phyloP scores from a whole-genome alignment of 495 filamentous ascomycete species.

The Parachaetomium inaequale region DNA sequence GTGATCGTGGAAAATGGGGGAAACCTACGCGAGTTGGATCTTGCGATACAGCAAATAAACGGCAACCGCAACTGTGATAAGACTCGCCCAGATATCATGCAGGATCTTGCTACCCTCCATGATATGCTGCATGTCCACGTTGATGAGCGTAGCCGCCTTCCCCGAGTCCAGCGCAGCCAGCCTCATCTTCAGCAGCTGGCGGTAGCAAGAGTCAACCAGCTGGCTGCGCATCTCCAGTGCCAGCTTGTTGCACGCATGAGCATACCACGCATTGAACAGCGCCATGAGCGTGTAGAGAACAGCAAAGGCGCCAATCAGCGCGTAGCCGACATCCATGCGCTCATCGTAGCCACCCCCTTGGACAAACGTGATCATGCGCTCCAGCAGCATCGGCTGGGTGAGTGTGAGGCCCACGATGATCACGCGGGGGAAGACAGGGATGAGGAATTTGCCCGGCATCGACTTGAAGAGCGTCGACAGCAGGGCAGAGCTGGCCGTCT shows the following conservation, averaged over 20 bases:
- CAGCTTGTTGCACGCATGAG: conserved; percentile 13
- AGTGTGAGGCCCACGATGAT: conserved; percentile 10
- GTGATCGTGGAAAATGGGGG: too few species aligned
- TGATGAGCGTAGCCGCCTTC: conserved; percentile 10
- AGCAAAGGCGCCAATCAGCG: conserved; percentile 12
- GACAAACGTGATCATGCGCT: conserved; percentile 15
- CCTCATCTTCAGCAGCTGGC: conserved; percentile 8
- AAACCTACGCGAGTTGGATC: conserved; percentile 14
- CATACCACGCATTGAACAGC: conserved; percentile 13
- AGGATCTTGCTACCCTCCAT: conserved; percentile 13
- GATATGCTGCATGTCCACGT: conserved; percentile 15
- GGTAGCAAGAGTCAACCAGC: conserved; percentile 11
- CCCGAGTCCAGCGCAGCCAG: conserved; percentile 9
- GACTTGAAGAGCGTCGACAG: conserved; percentile 5
- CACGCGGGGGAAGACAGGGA: conserved; percentile 1
- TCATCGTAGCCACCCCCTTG: conserved; percentile 1
- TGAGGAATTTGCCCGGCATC: conserved; percentile 10
- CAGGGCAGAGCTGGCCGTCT: conserved; percentile 1
- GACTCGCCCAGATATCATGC: conserved; percentile 15
- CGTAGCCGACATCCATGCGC: conserved; percentile 10
- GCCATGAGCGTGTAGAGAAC: conserved; percentile 6
- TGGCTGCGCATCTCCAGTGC: conserved; percentile 12
- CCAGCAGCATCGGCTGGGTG: conserved; percentile 12
- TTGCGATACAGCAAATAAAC: conserved; percentile 7
- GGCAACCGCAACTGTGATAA: conserved; percentile 9